Percentiles rank a stretch among this genome's conserved stretches.
Evolutionary conservation across 2,329 filamentous ascomycete species (phyloP).

Genomic region (Colletotrichum falcatum): DNA sequence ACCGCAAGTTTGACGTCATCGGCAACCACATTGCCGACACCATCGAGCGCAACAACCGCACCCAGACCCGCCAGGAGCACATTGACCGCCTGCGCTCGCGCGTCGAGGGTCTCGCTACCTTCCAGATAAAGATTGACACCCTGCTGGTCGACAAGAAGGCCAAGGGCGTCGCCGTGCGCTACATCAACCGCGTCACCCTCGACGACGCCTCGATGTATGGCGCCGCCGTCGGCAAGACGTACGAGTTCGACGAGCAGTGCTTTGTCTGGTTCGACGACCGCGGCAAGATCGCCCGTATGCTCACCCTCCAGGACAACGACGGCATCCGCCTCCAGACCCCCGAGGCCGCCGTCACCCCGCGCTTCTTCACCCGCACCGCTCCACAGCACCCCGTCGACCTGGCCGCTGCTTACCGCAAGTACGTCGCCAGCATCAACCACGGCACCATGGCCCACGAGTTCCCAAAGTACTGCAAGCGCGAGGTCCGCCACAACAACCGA

Average conservation of each 20-base stretch:
- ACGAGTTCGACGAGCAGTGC: slow-evolving; percentile 38
- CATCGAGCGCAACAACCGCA: slow-evolving; percentile 24
- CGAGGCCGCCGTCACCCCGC: slow-evolving; percentile 25
- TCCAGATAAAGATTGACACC: slow-evolving; percentile 35
- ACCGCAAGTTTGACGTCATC: slow-evolving; percentile 29
- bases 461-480: slow-evolving; percentile 45
- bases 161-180: slow-evolving; percentile 27
- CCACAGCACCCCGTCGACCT: slow-evolving; percentile 24
- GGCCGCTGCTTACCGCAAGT: slow-evolving; percentile 44
- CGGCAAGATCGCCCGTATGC: slow-evolving; percentile 34
- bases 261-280: slow-evolving; percentile 37
- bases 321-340: slow-evolving; percentile 27
- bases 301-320: slow-evolving; percentile 38
- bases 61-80: slow-evolving; percentile 34
- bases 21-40: slow-evolving; percentile 34
- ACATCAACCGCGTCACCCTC: slow-evolving; percentile 31
- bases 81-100: slow-evolving; percentile 24
- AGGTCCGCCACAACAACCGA: slow-evolving; percentile 48
- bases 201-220: background rate
- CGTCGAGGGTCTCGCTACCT: slow-evolving; percentile 18
- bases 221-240: slow-evolving; percentile 11
- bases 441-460: slow-evolving; percentile 46
- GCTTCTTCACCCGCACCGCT: slow-evolving; percentile 23
- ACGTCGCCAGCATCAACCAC: slow-evolving; percentile 50
- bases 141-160: slow-evolving; percentile 33